Evolutionary conservation across 2,329 filamentous ascomycete genomes (phyloP), one percentile per base, ranked within the genome.

Genomic region (Thelonectria olida): DNA sequence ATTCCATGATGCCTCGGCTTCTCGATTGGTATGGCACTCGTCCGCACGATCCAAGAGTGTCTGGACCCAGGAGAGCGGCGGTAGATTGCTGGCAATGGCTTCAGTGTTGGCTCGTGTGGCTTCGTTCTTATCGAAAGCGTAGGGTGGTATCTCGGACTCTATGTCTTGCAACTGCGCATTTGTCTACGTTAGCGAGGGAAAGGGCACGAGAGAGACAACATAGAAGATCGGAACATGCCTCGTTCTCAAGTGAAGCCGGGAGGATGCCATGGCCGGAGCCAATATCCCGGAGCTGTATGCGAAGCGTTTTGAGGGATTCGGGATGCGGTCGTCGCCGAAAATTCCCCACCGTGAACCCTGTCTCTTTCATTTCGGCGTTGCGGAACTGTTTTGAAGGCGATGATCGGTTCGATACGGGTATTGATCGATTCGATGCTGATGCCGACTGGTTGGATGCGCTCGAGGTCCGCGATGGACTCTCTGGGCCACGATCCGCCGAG

Each of bases 1-100:
- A 50, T 66, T 64, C 65, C 61, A 62, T 19, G 57, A 61, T 17
- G 63, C 47, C 55, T 67, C 61, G 20, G 50, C 39, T 36, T 65
- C 57, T 25, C 51, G 22, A 22, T 65, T 45, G n/a, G 56, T 20
- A 25, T 62, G 34, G 44, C 63, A 64, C 23, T 63, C 53, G 28
- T 48, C 45, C 15, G 62, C 62, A 17, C 52, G 58, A 25, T 47
- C 44, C 42, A 62, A 27, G 19, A 54, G 22, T 54, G 25, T 25
- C 42, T 62, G 34, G 23, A 62, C 49, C 54, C 59, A 58, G 36
- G 39, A 34, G 17, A 58, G 44, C 13, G 36, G 28, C 38, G 59
- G 59, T 9, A 58, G 19, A 23, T 48, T 19, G 28, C 19, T 52
- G n/a, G 25, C 28, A 2, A 53, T 47, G 25, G 51, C 27, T 47